Evolutionary conservation across 495 filamentous ascomycete species (phyloP), one percentile per base, ranked within the genome.

Genomic region (Talaromyces proteolyticus): DNA sequence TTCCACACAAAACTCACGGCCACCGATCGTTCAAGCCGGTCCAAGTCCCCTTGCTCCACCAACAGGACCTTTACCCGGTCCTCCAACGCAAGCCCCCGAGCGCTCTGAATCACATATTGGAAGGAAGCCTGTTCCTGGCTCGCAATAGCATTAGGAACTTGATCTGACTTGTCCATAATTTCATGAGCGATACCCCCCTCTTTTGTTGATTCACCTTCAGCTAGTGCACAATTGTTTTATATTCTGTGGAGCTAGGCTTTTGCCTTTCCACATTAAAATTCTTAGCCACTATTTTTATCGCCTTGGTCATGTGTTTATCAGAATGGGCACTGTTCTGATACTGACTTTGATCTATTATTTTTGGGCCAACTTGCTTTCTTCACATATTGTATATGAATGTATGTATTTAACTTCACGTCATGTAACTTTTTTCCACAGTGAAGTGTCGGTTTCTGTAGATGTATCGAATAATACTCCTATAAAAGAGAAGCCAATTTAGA

Each of bases 1-100:
- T 44, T 72, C 76, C 6, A n/a, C n/a, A n/a, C n/a, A n/a, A n/a
- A n/a, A n/a, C n/a, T n/a, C n/a, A n/a, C n/a, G n/a, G n/a, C 62
- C 58, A 17, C 44, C 45, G 12, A 64, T 68, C 39, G 76, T 66
- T 42, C 78, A 80, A 42, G 74, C 78, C 0, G 78, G 79, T 24
- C 75, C 77, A 6, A 87, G 85, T 62, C 80, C 80, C 23, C 50
- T 75, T 34, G 62, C 68, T 16, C 63, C 60, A n/a, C 57, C 66
- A 3, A 57, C 63, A n/a, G 70, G 57, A 12, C 67, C 69, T 16
- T 57, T 64, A 21, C 50, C 45, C 21, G 55, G 63, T 4, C 64
- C 69, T 14, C 68, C 68, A 24, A 20, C 40, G 17, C 36, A 49
- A 21, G 16, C n/a, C 34, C n/a, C 24, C 20, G 47, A n/a, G 6